Percentiles rank a stretch among this genome's conserved stretches.
Evolutionary conservation across 2,329 filamentous ascomycete genomes (phyloP).

Genomic region (Ustulina deusta): DNA sequence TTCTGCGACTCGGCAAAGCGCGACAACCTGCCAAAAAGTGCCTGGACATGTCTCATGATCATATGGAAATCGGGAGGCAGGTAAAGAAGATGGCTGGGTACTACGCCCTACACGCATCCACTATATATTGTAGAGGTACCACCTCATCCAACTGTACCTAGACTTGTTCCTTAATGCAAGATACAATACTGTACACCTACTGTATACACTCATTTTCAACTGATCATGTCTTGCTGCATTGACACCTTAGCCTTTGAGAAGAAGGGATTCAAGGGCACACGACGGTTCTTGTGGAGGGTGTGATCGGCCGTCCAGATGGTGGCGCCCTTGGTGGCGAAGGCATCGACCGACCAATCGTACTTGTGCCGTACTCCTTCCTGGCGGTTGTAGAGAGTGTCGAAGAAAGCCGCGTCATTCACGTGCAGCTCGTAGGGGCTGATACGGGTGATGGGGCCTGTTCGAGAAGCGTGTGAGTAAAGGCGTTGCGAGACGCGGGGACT

Average conservation of each 20-base stretch:
- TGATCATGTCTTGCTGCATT: conserved; percentile 12
- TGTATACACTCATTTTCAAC: too few species aligned
- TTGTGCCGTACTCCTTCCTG: conserved; percentile 34
- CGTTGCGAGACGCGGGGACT: background rate
- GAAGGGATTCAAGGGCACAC: conserved; percentile 36
- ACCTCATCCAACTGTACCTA: too few species aligned
- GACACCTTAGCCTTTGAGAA: conserved; percentile 39
- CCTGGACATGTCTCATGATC: conserved; percentile 14
- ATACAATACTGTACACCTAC: too few species aligned
- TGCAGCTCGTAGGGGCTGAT: conserved; percentile 36
- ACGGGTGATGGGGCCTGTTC: conserved; percentile 32
- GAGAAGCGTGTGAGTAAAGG: background rate
- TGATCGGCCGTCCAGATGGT: conserved; percentile 26
- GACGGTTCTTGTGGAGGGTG: conserved; percentile 33
- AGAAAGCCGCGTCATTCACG: conserved; percentile 31
- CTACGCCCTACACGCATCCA: too few species aligned
- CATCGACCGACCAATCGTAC: conserved; percentile 31
- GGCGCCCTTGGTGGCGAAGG: conserved; percentile 11
- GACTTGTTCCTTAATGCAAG: too few species aligned
- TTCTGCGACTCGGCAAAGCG: conserved; percentile 9
- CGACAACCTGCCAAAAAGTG: conserved; percentile 9
- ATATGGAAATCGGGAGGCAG: too few species aligned
- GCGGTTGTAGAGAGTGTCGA: conserved; percentile 29
- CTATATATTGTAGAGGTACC: too few species aligned
- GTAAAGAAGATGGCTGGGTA: too few species aligned